These are phyloP conservation scores for Neodidymelliopsis sp. DNA, from an alignment of 2,329 filamentous ascomycete genomes.

Conservation along the genomic window DNA sequence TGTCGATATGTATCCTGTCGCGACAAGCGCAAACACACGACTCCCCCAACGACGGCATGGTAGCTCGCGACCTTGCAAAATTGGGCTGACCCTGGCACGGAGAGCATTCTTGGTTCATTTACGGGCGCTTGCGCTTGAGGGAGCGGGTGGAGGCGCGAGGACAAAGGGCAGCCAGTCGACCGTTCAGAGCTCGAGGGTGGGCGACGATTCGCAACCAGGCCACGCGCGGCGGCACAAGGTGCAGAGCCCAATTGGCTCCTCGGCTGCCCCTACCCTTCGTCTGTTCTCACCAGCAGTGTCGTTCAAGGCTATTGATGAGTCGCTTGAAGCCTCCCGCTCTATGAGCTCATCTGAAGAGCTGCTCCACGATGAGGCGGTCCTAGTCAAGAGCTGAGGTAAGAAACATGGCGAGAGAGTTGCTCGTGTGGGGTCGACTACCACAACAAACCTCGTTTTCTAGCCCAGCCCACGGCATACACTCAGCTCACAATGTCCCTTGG, in stretches of 20 bases:
- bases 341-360: constrained; percentile 20
- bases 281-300: constrained; percentile 30
- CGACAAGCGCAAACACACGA: constrained; percentile 33
- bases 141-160: constrained; percentile 43
- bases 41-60: constrained; percentile 29
- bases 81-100: constrained; percentile 38
- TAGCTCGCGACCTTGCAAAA: constrained; percentile 34
- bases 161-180: constrained; percentile 41
- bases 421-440: constrained; percentile 14
- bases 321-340: constrained; percentile 23
- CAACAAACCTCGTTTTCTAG: constrained; percentile 24
- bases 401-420: constrained; percentile 29
- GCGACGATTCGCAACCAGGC: constrained; percentile 46
- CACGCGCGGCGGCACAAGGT: constrained; percentile 38
- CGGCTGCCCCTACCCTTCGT: constrained; percentile 29
- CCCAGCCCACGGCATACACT: constrained; percentile 5
- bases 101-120: constrained; percentile 35
- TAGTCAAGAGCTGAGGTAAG: constrained; percentile 35
- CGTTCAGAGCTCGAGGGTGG: constrained; percentile 38
- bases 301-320: constrained; percentile 30
- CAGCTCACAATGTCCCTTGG: constrained; percentile 26
- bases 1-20: constrained; percentile 44
- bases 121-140: constrained; percentile 49
- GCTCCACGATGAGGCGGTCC: constrained; percentile 27
- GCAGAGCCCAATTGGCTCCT: constrained; percentile 37